Evolutionary conservation across 129 eudicot species (phyloP).

Genomic region (Centaurea solstitialis): DNA sequence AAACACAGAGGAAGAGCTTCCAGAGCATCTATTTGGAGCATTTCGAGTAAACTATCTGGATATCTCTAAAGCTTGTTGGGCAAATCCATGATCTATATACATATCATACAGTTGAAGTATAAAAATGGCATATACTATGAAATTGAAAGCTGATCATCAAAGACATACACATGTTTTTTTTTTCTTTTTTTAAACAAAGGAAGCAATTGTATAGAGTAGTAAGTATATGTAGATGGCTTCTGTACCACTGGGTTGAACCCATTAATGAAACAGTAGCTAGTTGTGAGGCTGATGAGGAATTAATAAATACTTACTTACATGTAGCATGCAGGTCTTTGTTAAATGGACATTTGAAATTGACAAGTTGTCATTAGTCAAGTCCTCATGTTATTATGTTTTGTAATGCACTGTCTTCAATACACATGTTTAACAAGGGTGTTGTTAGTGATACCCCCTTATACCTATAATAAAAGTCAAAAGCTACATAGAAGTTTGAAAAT

Average conservation of each 20-base stretch:
- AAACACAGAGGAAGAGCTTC: slow-evolving; percentile 68
- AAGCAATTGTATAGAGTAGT: neutral
- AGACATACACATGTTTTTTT: neutral
- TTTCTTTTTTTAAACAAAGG: neutral
- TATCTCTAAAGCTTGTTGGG: slow-evolving; percentile 44
- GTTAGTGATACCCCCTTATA: too few relatives aligned
- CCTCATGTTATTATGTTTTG: neutral
- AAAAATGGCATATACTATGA: neutral
- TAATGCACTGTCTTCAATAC: neutral
- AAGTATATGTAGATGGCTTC: neutral
- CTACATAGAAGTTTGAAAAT: too few relatives aligned
- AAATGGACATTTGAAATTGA: neutral
- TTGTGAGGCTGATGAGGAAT: neutral
- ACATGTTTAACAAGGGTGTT: too few relatives aligned
- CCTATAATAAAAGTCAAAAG: too few relatives aligned
- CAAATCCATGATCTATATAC: slow-evolving; percentile 24
- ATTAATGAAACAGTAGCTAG: neutral
- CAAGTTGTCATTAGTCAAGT: neutral
- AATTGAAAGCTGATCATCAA: neutral
- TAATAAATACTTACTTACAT: too few relatives aligned
- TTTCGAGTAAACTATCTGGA: slow-evolving; percentile 66
- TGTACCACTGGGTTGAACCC: neutral
- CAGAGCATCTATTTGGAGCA: slow-evolving; percentile 62
- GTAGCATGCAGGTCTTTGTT: neutral
- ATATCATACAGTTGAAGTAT: neutral